Base-by-base conservation (phyloP, 208 protist species). In the Crithidia acanthocephali region DNA sequence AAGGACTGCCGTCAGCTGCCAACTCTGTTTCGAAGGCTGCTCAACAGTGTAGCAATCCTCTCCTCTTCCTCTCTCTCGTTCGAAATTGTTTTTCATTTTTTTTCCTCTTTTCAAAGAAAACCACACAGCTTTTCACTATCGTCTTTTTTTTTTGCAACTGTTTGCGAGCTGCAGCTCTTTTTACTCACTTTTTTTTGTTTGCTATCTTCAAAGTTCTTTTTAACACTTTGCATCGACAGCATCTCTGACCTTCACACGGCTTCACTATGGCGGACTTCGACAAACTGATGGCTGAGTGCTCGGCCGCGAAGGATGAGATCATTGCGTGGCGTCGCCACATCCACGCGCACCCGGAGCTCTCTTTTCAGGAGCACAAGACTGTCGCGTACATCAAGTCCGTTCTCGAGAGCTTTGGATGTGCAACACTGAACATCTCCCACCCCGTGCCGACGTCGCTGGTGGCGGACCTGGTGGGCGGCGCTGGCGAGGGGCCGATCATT, bases 401-500 rank as follows among this genome's bases (percentile, higher is more conserved):
- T 4, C 44, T 48, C 4, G 44, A 48, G 37, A 53, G 47, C 35
- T 84, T 92, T 32, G 32, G 48, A 48, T 83, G 80, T 37, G 50
- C 61, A 1, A n/a, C 56, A 22, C 76, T 93, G 55, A 72, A 58
- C 27, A 72, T 90, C 23, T 53, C 47, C 68, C 62, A 83, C 30
- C 82, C 77, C 20, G 79, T 77, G 28, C 75, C 84, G 22, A 90
- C 50, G 47, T 72, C 72, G 35, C 73, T 92, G 10, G 63, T 92
- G 25, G 87, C 84, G 16, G 84, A 86, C 53, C 77, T 92, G 20
- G 75, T 70, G 22, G 87, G 84, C 7, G 74, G 76, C 23, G 81
- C 80, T 13, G 83, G 81, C 48, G 81, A 74, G 42, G 87, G 87
- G 15, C 80, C 83, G 47, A 84, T 77, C 45, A 77, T 84, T n/a